Evolutionary conservation across 2,329 filamentous ascomycete species (phyloP), one percentile per base, ranked within the genome.

Genomic region (Sclerotinia nivalis): DNA sequence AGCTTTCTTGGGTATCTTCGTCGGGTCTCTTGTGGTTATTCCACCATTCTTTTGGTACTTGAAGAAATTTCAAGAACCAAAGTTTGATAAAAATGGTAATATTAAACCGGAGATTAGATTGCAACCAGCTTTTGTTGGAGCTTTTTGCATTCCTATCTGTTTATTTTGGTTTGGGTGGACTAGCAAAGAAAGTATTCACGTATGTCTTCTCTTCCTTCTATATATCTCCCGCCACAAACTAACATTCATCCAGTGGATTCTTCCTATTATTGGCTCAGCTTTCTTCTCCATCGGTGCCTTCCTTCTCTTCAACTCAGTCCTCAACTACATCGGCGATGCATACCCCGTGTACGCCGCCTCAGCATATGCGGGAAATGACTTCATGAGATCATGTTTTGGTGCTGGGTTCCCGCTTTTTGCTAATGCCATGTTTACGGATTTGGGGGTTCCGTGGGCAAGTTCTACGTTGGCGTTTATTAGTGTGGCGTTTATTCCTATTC

Each of bases 381-480:
- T 82, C 56, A 69, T 80, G 58, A 71, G 80, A 34, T 77, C 75
- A 10, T 75, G 71, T 47, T 77, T 79, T 18, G 80, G 79, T 15
- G 79, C 79, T 7, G 78, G 76, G 55, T 81, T 76, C 70, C 80
- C 80, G 7, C 71, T 82, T 4, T 81, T 81, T 61, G 74, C 58
- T 3, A 55, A 54, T 20, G 58, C 67, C 2, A 64, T 69, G 67
- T 69, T 69, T 54, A 64, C 18, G 9, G 10, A 65, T 61, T 81
- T 90, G 78, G 86, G 86, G 55, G 88, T 90, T 68, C 78, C 90
- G 73, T 90, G 84, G 82, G 87, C 88, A 0, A 81, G 85, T 15
- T 90, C 88, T 1, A 79, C 90, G 13, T 83, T 90, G 5, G 88
- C 40, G 67, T 88, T 84, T 72, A 82, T 91, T 1, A 88, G 88